Evolutionary conservation across 108 stramenopile genomes (phyloP), one percentile per base, ranked within the genome.

Genomic region (Skeletonema menzelii): DNA sequence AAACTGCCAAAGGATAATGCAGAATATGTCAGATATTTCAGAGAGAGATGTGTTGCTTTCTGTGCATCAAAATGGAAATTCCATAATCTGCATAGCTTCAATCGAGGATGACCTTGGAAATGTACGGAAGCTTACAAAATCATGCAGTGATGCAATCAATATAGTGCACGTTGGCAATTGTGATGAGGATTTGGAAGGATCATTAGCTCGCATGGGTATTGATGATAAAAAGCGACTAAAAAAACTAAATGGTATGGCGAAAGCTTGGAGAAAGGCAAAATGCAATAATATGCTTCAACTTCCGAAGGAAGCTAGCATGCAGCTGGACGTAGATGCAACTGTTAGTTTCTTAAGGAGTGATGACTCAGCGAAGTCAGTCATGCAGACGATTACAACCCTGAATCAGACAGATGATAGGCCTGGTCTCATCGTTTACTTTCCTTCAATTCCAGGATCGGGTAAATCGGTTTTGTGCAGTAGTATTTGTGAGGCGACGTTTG

Each of bases 401-500:
- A 38, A 49, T 13, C 24, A 38, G 13, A 20, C 46, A 15, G 35
- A 65, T 31, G 58, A 64, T 11, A 30, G 59, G 17, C 81, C 76
- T n/a, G 91, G 94, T 3, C 58, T 92, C 0, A 69, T 92, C 2
- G 84, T 95, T 11, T 92, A 86, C 72, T 91, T 95, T 69, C 94
- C 94, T 4, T 69, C 67, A 2, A 90, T 95, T 49, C 94, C 94
- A 26, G 94, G 94, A 14, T 89, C 80, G 34, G 94, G 94, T n/a
- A 95, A 95, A 78, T 92, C 91, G 0, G 78, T 80, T 32, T 7
- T 95, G 12, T 73, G 87, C 34, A 14, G 62, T 44, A 31, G 67
- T 42, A 44, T 76, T 68, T 58, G 65, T 31, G 56, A 19, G 8
- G 26, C 37, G 53, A 17, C 65, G 42, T 26, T 32, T 28, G 72